Percentiles rank a stretch among this genome's conserved stretches.
These are phyloP conservation scores for Bothriochloa decipiens DNA, from an alignment of 176 grass and related monocot genomes.

Conservation along the genomic window DNA sequence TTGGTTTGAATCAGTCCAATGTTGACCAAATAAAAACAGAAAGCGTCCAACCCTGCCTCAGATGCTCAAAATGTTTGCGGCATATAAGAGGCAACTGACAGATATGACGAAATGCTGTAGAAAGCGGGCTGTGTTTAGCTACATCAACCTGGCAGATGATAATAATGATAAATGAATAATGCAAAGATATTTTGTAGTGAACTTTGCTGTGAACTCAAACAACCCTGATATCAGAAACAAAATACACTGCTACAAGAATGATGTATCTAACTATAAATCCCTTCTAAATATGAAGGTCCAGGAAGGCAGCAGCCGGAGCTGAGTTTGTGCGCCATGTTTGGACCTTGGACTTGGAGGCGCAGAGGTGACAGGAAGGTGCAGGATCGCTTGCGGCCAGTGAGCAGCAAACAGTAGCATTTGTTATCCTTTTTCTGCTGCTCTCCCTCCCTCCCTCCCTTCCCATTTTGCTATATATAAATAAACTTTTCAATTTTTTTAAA, in stretches of 20 bases:
- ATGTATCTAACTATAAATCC: background rate
- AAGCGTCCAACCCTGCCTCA: background rate
- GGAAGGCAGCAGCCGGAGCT: too few species aligned
- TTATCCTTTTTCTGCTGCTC: background rate
- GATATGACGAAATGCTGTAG: background rate
- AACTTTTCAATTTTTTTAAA: background rate
- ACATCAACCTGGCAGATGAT: background rate
- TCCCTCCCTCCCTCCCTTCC: too few species aligned
- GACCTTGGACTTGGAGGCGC: too few species aligned
- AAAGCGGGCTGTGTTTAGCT: background rate
- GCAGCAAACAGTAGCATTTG: background rate
- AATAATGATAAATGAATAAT: too few species aligned
- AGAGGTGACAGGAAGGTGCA: too few species aligned
- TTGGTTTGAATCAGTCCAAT: background rate
- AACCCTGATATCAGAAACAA: background rate
- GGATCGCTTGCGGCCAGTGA: too few species aligned
- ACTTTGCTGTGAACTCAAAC: too few species aligned
- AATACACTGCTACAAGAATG: background rate
- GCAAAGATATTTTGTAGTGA: background rate
- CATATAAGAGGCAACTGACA: background rate
- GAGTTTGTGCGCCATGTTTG: too few species aligned
- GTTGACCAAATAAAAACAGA: conserved; percentile 18
- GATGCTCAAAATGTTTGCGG: background rate
- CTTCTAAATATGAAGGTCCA: too few species aligned
- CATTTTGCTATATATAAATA: too few species aligned